Base-by-base conservation (phyloP, 1,284 basidiomycete genomes). In the Sporisorium sorghi region DNA sequence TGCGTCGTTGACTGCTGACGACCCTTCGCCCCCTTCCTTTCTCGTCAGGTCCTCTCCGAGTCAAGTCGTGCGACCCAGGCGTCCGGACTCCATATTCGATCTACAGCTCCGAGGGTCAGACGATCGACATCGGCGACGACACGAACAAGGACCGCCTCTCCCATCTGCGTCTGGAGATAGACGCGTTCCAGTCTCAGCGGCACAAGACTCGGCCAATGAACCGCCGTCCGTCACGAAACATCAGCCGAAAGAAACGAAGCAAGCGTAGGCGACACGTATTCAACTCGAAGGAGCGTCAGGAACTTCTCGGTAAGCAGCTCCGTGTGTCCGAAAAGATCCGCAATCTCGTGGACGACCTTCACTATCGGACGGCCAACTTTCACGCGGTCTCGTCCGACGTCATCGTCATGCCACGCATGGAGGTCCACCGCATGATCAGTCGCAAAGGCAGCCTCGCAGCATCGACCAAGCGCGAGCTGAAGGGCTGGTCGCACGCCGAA, bases 361-460 rank as follows among this genome's bases (percentile, higher is more conserved):
- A 33, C 19, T 49, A n/a, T 30, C 47, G 19, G 15, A 33, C 32
- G 8, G 47, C 32, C 47, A 17, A 50, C 40, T 58, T 28, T 30
- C 47, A 50, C 7, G 56, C 56, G 9, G 15, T 28, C 14, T 26
- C 48, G 3, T 58, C 56, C 14, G 39, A 50, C 40, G 10, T 58
- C 7, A 26, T 52, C n/a, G 17, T 59, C 11, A 59, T 59, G 57
- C 57, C 49, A 1, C 40, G 49, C 23, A 59, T 46, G 49, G 57
- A 59, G 23, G 49, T 59, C 21, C 3, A 3, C 12, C 9, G 23
- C 1, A 52, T 51, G 57, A 35, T 59, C 42, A 37, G 42, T n/a
- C 42, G 42, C 32, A 50, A 15, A 28, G 37, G 39, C 12, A 4
- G 39, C 10, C 48, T 59, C 40, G 24, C 21, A 26, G 42, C 8